Evolutionary conservation across 1,139 yeast genomes (phyloP), one percentile per base, ranked within the genome.

Genomic region (Blastobotrys proliferans): DNA sequence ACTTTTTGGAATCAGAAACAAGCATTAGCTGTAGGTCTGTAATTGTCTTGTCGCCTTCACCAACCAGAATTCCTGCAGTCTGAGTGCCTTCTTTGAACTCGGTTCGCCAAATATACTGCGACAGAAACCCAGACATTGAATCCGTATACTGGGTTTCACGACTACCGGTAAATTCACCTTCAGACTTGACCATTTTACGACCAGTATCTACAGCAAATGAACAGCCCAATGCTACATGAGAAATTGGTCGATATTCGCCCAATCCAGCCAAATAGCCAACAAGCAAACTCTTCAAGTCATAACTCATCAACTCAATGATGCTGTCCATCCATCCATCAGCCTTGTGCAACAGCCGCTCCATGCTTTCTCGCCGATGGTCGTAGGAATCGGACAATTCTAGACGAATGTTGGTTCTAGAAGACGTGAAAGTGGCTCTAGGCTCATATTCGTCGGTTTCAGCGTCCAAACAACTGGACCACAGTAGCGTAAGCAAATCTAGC

Each of bases 121-220:
- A 74, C 44, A 88, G 72, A 54, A 86, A 83, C 1, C 81, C 79
- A 0, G 95, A 83, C 31, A 83, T 70, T 1, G 87, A 76, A 55
- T 81, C 77, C 48, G 74, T 74, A 29, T 66, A 47, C 14, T 51
- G 41, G n/a, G 42, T 48, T 18, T 47, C 45, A 50, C 43, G 38
- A 26, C 43, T 49, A 10, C 55, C 51, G 11, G 58, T 53, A 35
- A 49, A 52, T 50, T 51, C 61, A 46, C 55, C 71, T 54, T 87
- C 94, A 35, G 72, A 73, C 19, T 81, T 72, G 14, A 81, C 67
- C 18, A 86, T 76, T 5, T 76, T 64, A 2, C 94, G 92, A 1
- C 95, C 94, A 80, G 87, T 76, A 53, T 86, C 94, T 49, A 88
- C 68, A 0, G 97, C 97, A 70, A 92, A 86, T 0, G 94, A 81